Base-by-base conservation (phyloP, 1,139 yeast species). In the Nakaseomyces nivariensis region DNA sequence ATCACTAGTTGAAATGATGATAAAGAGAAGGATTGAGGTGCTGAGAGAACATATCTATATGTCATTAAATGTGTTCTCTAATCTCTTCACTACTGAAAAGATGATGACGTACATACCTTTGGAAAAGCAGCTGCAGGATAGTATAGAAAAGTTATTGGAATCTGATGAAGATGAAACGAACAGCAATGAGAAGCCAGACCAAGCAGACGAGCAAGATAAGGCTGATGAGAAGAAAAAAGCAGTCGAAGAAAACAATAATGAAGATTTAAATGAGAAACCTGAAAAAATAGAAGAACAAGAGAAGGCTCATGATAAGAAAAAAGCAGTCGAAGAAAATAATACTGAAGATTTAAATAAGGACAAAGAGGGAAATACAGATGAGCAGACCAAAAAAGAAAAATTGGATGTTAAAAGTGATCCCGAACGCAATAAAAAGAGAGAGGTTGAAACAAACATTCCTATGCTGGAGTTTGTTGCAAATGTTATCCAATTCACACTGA, bases 11-110 rank as follows among this genome's bases (percentile, higher is more conserved):
- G 82, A 85, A 54, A 79, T 82, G 53, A 86, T 82, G 61, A 71
- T 89, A 51, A 89, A 89, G 58, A 72, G 95, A 55, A 83, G 78
- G 59, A 76, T 89, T 45, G 97, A 92, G 64, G 79, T 86, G 4
- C 81, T 86, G 54, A 74, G 98, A 62, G 97, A 90, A 63, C 76
- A 49, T 59, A 60, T 57, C 42, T 61, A 53, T 55, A 63, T 58
- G 57, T 62, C 58, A 7, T 32, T 55, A 52, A 64, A 54, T 37
- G 61, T 54, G 13, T 59, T 52, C 59, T 55, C 48, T 11, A 58
- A 59, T n/a, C 51, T 50, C 10, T 58, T 58, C 45, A 51, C 51
- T 13, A 27, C 51, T 6, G 49, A 46, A 6, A 52, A 53, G 3
- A 49, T 42, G 6, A 52, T 54, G 4, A 26, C 60, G 7, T 22